Percentiles rank a stretch among this genome's conserved stretches.
These are phyloP conservation scores for Astraeus odoratus DNA, from an alignment of 768 basidiomycete species.

Conservation along the genomic window DNA sequence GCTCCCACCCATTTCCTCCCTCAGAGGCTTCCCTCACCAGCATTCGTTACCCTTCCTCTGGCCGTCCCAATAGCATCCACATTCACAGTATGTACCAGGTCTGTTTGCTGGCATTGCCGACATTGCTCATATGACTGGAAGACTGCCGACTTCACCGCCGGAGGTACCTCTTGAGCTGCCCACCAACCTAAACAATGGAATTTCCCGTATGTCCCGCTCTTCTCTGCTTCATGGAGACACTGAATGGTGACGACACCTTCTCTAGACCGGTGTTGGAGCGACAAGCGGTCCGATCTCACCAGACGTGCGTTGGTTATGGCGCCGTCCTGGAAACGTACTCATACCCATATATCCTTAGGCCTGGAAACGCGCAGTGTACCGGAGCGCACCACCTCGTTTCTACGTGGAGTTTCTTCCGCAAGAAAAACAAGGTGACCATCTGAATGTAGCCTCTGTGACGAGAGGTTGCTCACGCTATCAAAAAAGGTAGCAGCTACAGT, in stretches of 20 bases:
- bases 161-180: not conserved
- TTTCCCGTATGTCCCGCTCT: constrained; percentile 9
- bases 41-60: not conserved
- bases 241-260: not conserved
- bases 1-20: not conserved
- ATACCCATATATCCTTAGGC: constrained; percentile 29
- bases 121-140: constrained; percentile 5
- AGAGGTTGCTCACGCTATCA: constrained; percentile 2
- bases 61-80: no score
- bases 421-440: constrained; percentile 44
- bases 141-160: not conserved
- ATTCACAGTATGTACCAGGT: constrained; percentile 3
- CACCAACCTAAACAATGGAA: not conserved
- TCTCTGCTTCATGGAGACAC: not conserved
- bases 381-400: constrained; percentile 52
- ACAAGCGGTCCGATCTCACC: constrained; percentile 10
- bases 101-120: not conserved
- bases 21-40: not conserved
- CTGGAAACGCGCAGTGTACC: constrained; percentile 57
- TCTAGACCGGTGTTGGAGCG: constrained; percentile 9
- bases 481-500: constrained; percentile 49
- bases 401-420: constrained; percentile 52
- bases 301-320: constrained; percentile 18
- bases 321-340: not conserved
- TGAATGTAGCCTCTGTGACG: not conserved